A percentile compares a stretch with the other conserved stretches of the same genome.
phyloP scores from a whole-genome alignment of 495 filamentous ascomycete species.

The Neurospora tetrasperma region DNA sequence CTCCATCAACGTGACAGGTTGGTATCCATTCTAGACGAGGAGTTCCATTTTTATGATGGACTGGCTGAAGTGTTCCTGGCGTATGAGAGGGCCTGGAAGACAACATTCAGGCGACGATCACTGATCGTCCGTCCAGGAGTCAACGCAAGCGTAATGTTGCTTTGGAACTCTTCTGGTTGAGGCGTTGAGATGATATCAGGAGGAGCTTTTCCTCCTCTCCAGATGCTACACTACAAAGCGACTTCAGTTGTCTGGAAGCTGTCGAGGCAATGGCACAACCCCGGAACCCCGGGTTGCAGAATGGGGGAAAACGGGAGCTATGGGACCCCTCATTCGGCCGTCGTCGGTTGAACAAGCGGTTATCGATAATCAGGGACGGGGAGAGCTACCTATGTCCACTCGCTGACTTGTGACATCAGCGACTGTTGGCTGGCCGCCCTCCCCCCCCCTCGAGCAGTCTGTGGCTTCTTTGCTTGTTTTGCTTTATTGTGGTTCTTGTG shows the following conservation, averaged over 20 bases:
- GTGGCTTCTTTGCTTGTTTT: not conserved
- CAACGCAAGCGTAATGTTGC: not conserved
- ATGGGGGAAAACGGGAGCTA: not conserved
- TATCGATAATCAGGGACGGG: not conserved
- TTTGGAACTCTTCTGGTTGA: not conserved
- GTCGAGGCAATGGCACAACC: not conserved
- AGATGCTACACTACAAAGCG: not conserved
- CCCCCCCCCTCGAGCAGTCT: not conserved
- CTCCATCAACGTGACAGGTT: not conserved
- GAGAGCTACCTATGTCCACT: not conserved
- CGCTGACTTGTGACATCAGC: not conserved
- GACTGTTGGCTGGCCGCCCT: not conserved
- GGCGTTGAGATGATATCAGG: not conserved
- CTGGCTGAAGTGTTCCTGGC: not conserved
- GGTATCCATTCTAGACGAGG: not conserved
- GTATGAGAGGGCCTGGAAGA: not conserved
- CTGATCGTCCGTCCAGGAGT: not conserved
- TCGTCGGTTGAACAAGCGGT: not conserved
- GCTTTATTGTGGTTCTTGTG: not conserved
- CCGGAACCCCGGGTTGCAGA: not conserved
- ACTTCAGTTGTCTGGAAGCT: not conserved
- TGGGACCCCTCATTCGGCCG: not conserved
- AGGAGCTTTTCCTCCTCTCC: not conserved
- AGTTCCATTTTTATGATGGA: not conserved
- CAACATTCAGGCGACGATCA: not conserved